Evolutionary conservation across 1,284 basidiomycete species (phyloP).

Genomic region (Crucibulum parvulum): DNA sequence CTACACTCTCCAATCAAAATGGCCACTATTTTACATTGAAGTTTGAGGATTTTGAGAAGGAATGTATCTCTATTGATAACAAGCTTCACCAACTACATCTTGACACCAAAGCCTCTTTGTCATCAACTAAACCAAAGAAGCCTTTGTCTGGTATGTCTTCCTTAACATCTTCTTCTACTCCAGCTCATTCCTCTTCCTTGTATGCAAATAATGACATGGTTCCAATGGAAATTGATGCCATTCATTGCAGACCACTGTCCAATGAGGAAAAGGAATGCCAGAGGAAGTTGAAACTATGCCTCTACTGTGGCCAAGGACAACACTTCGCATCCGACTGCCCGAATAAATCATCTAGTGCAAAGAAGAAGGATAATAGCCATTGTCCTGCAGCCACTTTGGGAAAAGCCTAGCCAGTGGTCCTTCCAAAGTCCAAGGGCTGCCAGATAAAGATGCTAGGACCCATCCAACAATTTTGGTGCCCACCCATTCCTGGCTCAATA

Average conservation of each 20-base stretch:
- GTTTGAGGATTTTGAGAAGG: conserved; percentile 9
- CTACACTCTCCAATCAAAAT: conserved; percentile 1
- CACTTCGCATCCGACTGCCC: conserved; percentile 31
- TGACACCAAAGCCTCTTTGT: conserved; percentile 2
- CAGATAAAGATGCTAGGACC: conserved; percentile 28
- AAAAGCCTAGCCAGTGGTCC: conserved; percentile 39
- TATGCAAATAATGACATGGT: conserved; percentile 8
- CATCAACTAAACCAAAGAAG: background rate
- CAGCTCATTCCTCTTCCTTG: conserved; percentile 5
- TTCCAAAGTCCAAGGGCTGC: conserved; percentile 24
- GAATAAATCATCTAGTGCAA: conserved; percentile 21
- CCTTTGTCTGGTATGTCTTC: background rate
- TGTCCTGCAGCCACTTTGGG: conserved; percentile 16
- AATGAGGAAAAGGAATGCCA: conserved; percentile 28
- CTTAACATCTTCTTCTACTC: background rate
- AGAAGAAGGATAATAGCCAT: conserved; percentile 8
- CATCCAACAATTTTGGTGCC: conserved; percentile 15
- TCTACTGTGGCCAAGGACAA: conserved; percentile 32
- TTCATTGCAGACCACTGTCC: conserved; percentile 21
- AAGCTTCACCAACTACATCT: conserved; percentile 10
- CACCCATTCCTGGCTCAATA: conserved; percentile 12
- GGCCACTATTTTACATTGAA: conserved; percentile 2
- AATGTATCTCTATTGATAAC: conserved; percentile 13
- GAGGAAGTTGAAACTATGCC: conserved; percentile 23
- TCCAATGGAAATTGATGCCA: conserved; percentile 31